Conservation (phyloP, 106 monocot species). For the Apostasia ramifera region DNA sequence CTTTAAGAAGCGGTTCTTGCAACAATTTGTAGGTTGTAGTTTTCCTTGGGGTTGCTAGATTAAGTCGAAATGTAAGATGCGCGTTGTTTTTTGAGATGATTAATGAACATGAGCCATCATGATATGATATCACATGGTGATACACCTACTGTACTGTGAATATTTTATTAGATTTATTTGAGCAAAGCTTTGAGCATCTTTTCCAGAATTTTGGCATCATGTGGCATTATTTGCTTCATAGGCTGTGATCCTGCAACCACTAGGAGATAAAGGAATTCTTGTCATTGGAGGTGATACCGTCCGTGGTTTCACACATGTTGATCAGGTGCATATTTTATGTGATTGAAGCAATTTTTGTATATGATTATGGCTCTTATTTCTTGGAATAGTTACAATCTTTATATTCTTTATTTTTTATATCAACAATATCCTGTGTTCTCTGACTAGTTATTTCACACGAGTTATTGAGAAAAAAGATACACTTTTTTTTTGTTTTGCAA, state of each 20-base stretch:
- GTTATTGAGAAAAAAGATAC: too few relatives aligned
- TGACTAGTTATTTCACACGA: too few relatives aligned
- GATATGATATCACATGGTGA: background rate
- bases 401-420: background rate
- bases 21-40: too few relatives aligned
- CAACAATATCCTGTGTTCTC: too few relatives aligned
- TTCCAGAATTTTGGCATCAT: slow-evolving; percentile 1
- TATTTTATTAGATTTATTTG: background rate
- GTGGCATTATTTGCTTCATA: slow-evolving; percentile 12
- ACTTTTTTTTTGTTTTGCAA: too few relatives aligned
- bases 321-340: slow-evolving; percentile 50
- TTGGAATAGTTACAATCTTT: background rate
- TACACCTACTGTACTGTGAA: background rate
- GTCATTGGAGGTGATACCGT: slow-evolving; percentile 76
- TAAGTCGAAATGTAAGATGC: too few relatives aligned
- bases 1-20: too few relatives aligned
- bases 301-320: slow-evolving; percentile 72
- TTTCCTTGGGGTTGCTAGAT: too few relatives aligned
- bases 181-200: background rate
- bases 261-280: slow-evolving; percentile 68
- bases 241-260: slow-evolving; percentile 81
- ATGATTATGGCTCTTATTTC: background rate
- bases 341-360: too few relatives aligned
- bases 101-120: too few relatives aligned
- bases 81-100: too few relatives aligned